Evolutionary conservation across 2,329 filamentous ascomycete species (phyloP), one percentile per base, ranked within the genome.

Genomic region (Penicillium occitanis): DNA sequence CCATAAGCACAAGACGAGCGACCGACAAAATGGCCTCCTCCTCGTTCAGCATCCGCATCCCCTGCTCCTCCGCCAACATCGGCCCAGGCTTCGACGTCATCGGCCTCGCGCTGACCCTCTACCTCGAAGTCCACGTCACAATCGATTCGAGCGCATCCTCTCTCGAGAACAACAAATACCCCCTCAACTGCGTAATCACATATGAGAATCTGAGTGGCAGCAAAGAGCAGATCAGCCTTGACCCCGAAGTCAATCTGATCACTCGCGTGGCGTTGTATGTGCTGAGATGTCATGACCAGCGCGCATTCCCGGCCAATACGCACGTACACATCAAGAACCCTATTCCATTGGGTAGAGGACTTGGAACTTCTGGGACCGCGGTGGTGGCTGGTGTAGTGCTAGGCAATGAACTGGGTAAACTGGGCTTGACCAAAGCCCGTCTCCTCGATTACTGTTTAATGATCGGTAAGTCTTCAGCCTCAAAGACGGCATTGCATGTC

Each of bases 31-130:
- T 70, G 70, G 61, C 69, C 40, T 42, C 68, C 61, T 70, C 71
- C 61, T 87, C 86, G 64, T 90, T 91, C 79, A 82, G 85, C 71
- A 91, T 93, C 84, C 88, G 86, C 81, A 92, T 92, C 68, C 94
- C 94, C 70, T 96, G 92, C 82, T 98, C 94, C 68, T 97, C 93
- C 68, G 94, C 94, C 81, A 98, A 98, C 84, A 97, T 98, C 76
- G 94, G 92, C 71, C 94, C 94, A 59, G 94, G 94, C 67, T 99
- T 98, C 84, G 94, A 99, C 83, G 94, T 97, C 73, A 97, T 98
- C 77, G 81, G 95, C 71, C 89, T 99, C 68, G 94, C 94, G 8
- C 86, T 99, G 71, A 96, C 93, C 70, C 89, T 97, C 78, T 96
- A 94, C 82, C 90, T 99, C 70, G 93, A 97, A 82, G 84, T 98